Evolutionary conservation across 176 grass and related monocot genomes (phyloP), one percentile per base, ranked within the genome.

Genomic region (Avena insularis): DNA sequence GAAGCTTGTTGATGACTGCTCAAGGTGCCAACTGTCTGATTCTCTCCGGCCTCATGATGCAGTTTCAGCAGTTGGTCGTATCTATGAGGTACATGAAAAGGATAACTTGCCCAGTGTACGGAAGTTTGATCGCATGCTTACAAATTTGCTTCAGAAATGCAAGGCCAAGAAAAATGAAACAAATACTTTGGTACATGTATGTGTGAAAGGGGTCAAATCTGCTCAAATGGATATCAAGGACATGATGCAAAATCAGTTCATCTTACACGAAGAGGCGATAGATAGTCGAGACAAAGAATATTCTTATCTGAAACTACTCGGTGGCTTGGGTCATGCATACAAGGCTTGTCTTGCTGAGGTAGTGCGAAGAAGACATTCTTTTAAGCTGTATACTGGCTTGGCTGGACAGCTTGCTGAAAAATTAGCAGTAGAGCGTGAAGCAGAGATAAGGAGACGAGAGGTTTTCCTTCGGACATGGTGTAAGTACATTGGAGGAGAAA

Each of bases 1-100:
- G 78, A 99, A 99, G 89, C 94, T 94, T 84, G 92, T 96, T 75
- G 97, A 99, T 93, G 97, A 96, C 71, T 94, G 87, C 79, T 94
- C 87, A 74, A 92, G 63, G 72, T 69, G 80, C 78, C 85, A 91
- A 43, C 87, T 91, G 61, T 94, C 97, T 51, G 84, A 87, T 79
- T 94, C 94, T 51, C 76, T 98, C 67, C 92, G 93, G 27, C 92
- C 94, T 86, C 94, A 99, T 82, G 97, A 99, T 82, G 97, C 97
- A 36, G 94, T 99, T 79, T 99, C 97, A 80, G 97, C 92, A 0
- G 94, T 99, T 69, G 97, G 97, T 29, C 97, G 97, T 46, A 99
- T 99, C 38, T 90, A 99, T 67, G 92, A 96, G 86, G 92, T 94
- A 35, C 97, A 99, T 88, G 97, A 99, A 87, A 99, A 93, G 81